Conservation (phyloP, 768 basidiomycete species). For the Flagelloscypha sp. region DNA sequence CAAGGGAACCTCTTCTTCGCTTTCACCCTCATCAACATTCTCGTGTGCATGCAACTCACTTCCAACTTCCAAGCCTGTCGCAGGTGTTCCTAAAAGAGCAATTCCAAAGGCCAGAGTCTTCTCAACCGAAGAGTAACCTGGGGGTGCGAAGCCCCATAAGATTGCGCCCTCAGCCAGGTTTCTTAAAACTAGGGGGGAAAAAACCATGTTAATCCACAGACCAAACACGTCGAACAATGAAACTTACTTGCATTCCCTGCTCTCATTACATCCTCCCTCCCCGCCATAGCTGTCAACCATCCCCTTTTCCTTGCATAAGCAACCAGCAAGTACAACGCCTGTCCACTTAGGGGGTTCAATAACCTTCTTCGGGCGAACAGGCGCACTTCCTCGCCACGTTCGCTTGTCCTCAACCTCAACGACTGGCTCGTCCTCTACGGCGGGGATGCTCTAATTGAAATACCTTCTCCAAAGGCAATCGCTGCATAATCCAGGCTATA, state of each 20-base stretch:
- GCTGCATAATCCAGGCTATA: conserved; percentile 55
- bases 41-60: too few relatives aligned
- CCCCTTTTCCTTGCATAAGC: conserved; percentile 72
- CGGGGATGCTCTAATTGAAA: conserved; percentile 51
- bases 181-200: conserved; percentile 53
- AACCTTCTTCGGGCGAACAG: conserved; percentile 18
- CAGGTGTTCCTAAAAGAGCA: too few relatives aligned
- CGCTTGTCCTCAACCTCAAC: conserved; percentile 51
- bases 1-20: too few relatives aligned
- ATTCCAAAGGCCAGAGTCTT: too few relatives aligned
- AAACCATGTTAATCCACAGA: neutral
- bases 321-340: conserved; percentile 84
- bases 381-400: conserved; percentile 61
- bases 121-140: too few relatives aligned
- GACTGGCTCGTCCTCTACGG: conserved; percentile 6
- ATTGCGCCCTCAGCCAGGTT: conserved; percentile 75
- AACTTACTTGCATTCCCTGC: conserved; percentile 87
- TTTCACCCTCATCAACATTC: too few relatives aligned
- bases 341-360: conserved; percentile 13
- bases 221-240: conserved; percentile 13
- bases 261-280: conserved; percentile 79
- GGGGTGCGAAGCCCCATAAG: conserved; percentile 83
- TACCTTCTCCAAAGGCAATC: conserved; percentile 73
- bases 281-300: conserved; percentile 88
- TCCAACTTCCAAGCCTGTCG: too few relatives aligned